phyloP scores from a whole-genome alignment of 192 early-diverging fungal species.

The Backusella macrospora region DNA sequence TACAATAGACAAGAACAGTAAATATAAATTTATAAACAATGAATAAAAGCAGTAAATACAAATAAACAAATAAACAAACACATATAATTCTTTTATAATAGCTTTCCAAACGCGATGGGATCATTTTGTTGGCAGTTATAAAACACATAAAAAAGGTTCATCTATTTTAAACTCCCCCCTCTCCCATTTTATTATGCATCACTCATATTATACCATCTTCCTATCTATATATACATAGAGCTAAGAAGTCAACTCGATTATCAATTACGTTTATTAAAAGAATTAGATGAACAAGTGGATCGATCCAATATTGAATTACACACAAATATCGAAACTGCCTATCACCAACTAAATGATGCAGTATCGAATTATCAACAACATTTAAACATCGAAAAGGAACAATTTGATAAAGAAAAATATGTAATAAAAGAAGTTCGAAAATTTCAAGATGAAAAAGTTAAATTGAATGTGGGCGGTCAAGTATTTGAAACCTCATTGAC shows the following conservation, averaged over 20 bases:
- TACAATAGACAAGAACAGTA: background rate
- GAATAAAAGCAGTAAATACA: background rate
- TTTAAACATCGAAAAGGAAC: conserved; percentile 11
- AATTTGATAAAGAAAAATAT: conserved; percentile 24
- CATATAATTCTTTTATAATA: background rate
- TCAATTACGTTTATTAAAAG: conserved; percentile 17
- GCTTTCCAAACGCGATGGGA: background rate
- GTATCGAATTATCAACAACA: conserved; percentile 22
- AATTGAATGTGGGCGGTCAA: conserved; percentile 38
- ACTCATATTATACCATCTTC: no score
- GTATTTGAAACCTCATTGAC: conserved; percentile 33
- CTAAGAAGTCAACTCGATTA: background rate
- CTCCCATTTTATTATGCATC: no score
- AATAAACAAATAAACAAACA: background rate
- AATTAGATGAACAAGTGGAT: conserved; percentile 27
- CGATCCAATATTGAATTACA: conserved; percentile 14
- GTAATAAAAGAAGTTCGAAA: conserved; percentile 29
- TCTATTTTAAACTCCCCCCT: no score
- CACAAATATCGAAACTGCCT: conserved; percentile 24
- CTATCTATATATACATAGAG: background rate
- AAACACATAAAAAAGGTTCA: background rate
- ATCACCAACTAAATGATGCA: conserved; percentile 1
- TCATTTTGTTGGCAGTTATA: background rate
- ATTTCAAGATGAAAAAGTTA: conserved; percentile 34
- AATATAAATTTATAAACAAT: no score